Conservation (phyloP, 2,329 filamentous ascomycete genomes). For the Talaromyces sp. region DNA sequence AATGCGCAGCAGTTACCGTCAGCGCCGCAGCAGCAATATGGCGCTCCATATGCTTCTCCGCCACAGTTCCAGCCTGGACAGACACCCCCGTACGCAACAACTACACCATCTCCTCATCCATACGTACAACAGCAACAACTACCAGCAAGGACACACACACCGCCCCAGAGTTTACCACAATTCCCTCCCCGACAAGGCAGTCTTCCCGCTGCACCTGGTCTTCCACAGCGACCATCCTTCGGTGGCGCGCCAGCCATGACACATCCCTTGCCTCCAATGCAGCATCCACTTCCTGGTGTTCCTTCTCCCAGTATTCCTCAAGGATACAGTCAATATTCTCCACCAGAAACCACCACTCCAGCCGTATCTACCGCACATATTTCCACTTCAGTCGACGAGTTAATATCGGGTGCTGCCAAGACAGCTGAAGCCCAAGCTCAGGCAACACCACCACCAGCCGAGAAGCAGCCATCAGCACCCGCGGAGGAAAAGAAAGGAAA, state of each 20-base stretch:
- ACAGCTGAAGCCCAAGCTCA: slow-evolving; percentile 43
- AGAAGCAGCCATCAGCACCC: slow-evolving; percentile 40
- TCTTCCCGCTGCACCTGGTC: slow-evolving; percentile 55
- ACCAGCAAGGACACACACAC: slow-evolving; percentile 44
- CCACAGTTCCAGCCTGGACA: slow-evolving; percentile 26
- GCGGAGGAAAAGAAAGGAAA: slow-evolving; percentile 63
- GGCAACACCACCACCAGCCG: slow-evolving; percentile 34
- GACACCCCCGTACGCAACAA: slow-evolving; percentile 37
- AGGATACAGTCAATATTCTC: slow-evolving; percentile 28
- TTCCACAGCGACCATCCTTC: slow-evolving; percentile 62
- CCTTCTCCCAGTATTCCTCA: slow-evolving; percentile 30
- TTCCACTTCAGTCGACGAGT: slow-evolving; percentile 51
- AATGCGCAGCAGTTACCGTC: slow-evolving; percentile 37
- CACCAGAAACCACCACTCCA: slow-evolving; percentile 36
- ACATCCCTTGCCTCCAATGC: slow-evolving; percentile 58
- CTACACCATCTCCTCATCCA: slow-evolving; percentile 42
- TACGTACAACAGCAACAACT: slow-evolving; percentile 46
- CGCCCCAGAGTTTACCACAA: slow-evolving; percentile 38
- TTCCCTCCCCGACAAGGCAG: slow-evolving; percentile 54
- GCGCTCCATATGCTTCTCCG: slow-evolving; percentile 16
- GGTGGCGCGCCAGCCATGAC: slow-evolving; percentile 54
- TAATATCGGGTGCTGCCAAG: slow-evolving; percentile 51
- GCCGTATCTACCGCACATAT: slow-evolving; percentile 29
- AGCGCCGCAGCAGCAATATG: slow-evolving; percentile 34
- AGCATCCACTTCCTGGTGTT: slow-evolving; percentile 49